phyloP scores from a whole-genome alignment of 2,329 filamentous ascomycete genomes.

The Fusarium tupiense region DNA sequence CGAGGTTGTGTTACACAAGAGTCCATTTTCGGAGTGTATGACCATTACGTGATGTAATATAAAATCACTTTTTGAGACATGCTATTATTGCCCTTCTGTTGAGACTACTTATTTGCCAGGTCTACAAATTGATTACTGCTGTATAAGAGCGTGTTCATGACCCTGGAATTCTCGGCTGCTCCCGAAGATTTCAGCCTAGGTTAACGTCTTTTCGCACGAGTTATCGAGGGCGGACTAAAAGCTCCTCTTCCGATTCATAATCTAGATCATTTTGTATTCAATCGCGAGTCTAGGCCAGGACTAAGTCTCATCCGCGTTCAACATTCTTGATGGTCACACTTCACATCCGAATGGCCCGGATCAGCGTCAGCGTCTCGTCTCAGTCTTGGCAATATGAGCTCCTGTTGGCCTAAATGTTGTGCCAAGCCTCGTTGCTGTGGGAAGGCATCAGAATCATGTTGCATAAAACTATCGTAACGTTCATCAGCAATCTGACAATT shows the following conservation, averaged over 20 bases:
- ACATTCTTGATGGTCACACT: not conserved
- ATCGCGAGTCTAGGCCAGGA: not conserved
- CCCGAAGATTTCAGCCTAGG: no score
- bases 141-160: not conserved
- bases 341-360: slow-evolving; percentile 11
- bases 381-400: not conserved
- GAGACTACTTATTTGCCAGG: no score
- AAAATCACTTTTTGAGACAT: no score
- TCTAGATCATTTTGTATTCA: not conserved
- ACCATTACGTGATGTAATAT: not conserved
- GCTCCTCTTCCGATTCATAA: not conserved
- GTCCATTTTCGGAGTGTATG: not conserved
- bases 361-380: not conserved
- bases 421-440: not conserved
- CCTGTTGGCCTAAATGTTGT: no score
- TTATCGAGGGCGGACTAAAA: not conserved
- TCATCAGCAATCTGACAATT: not conserved
- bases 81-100: no score
- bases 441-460: accelerated
- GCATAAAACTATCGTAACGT: accelerated
- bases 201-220: not conserved
- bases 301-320: not conserved
- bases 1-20: not conserved
- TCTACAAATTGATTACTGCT: accelerated
- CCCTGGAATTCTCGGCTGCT: not conserved